Conservation (phyloP, 2,329 filamentous ascomycete species). For the Xylaria sp. region DNA sequence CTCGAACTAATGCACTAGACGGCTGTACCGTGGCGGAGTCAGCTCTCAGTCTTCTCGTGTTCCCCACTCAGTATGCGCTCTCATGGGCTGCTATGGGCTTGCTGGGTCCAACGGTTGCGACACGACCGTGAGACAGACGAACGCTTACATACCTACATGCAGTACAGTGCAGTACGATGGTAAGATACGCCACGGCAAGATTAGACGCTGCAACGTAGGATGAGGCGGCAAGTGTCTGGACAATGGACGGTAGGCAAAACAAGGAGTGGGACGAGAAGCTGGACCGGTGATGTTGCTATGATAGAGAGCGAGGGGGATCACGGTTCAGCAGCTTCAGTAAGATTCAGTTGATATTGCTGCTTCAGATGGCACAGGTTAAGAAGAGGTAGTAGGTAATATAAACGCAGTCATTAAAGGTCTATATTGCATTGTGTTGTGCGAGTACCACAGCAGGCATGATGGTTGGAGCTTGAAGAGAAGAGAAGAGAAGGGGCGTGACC, state of each 20-base stretch:
- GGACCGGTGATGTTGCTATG: not conserved
- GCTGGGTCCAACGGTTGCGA: conserved; percentile 30
- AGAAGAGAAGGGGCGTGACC: too few relatives aligned
- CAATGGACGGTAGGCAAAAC: not conserved
- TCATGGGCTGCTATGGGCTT: conserved; percentile 19
- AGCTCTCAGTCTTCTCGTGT: not conserved
- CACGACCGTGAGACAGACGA: conserved; percentile 9
- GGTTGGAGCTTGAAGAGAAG: too few relatives aligned
- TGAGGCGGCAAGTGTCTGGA: conserved; percentile 1
- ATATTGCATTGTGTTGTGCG: not conserved
- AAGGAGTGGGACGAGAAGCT: not conserved
- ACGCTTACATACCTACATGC: not conserved
- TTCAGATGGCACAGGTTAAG: too few relatives aligned
- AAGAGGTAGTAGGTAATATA: not conserved
- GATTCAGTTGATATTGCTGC: conserved; percentile 3
- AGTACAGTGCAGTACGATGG: too few relatives aligned
- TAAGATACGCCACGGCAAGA: too few relatives aligned
- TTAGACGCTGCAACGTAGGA: not conserved
- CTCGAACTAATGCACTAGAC: conserved; percentile 32
- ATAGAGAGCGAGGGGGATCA: not conserved
- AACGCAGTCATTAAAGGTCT: not conserved
- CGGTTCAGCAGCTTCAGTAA: not conserved
- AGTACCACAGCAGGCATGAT: too few relatives aligned
- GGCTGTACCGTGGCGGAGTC: conserved; percentile 38
- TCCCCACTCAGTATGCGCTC: too few relatives aligned